These are phyloP conservation scores for Apostasia shenzhenica DNA, from an alignment of 106 monocot genomes.

Conservation along the genomic window DNA sequence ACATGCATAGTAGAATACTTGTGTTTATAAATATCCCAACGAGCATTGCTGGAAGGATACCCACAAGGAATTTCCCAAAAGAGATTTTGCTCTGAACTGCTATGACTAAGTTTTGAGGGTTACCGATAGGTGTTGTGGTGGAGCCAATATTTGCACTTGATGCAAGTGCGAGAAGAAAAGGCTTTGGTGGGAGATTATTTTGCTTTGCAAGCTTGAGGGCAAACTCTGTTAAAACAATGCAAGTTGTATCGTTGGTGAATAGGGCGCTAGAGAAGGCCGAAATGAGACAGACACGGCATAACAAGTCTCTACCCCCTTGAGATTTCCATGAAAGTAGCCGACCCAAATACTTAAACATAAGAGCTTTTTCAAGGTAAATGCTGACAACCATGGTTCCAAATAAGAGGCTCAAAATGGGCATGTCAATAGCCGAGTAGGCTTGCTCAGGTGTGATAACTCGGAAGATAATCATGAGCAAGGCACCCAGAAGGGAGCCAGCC, in stretches of 20 bases:
- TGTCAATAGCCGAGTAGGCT: slow-evolving; percentile 66
- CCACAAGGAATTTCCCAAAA: slow-evolving; percentile 46
- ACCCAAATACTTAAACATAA: slow-evolving; percentile 76
- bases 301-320: slow-evolving; percentile 56
- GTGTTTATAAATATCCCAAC: slow-evolving; percentile 47
- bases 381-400: slow-evolving; percentile 91
- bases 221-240: slow-evolving; percentile 78
- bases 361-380: slow-evolving; percentile 62
- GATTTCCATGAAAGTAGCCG: slow-evolving; percentile 61
- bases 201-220: slow-evolving; percentile 61
- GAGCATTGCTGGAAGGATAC: slow-evolving; percentile 60
- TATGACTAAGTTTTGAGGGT: slow-evolving; percentile 82
- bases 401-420: slow-evolving; percentile 81
- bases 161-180: slow-evolving; percentile 78
- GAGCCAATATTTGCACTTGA: slow-evolving; percentile 89
- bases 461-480: slow-evolving; percentile 73
- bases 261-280: slow-evolving; percentile 66
- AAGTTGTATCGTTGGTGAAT: slow-evolving; percentile 85
- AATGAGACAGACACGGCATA: slow-evolving; percentile 53
- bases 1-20: slow-evolving; percentile 42
- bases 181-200: slow-evolving; percentile 66
- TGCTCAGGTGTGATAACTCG: slow-evolving; percentile 55
- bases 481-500: slow-evolving; percentile 69
- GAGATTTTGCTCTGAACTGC: slow-evolving; percentile 72
- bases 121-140: slow-evolving; percentile 70